Percentiles rank a stretch among this genome's conserved stretches.
These are phyloP conservation scores for Aspergillus novoparasiticus DNA, from an alignment of 2,329 filamentous ascomycete species.

Conservation along the genomic window DNA sequence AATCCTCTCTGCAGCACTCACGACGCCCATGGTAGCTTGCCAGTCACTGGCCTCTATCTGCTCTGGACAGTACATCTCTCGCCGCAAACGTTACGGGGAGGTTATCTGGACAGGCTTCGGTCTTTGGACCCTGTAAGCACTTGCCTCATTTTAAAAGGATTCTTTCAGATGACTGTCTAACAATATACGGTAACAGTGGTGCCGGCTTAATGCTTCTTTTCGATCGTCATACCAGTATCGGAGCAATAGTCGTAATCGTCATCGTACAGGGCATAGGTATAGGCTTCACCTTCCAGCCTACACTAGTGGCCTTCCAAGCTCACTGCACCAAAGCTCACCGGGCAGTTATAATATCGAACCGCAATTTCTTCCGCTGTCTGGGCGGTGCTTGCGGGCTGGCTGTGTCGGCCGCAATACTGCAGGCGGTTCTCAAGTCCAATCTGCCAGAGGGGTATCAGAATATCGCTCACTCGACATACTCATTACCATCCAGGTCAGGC, in stretches of 20 bases:
- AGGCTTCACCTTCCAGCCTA: conserved; percentile 57
- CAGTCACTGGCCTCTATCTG: conserved; percentile 45
- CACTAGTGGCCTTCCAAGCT: conserved; percentile 60
- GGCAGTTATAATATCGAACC: conserved; percentile 63
- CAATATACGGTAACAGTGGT: conserved; percentile 35
- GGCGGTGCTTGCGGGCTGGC: conserved; percentile 63
- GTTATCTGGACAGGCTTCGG: conserved; percentile 55
- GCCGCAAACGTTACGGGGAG: conserved; percentile 59
- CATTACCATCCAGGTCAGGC: conserved; percentile 30
- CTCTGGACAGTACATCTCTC: conserved; percentile 62
- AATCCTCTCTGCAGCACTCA: conserved; percentile 54
- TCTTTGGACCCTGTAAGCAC: conserved; percentile 50
- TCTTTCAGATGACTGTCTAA: background rate
- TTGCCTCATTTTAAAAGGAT: too few species aligned
- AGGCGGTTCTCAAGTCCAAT: conserved; percentile 40
- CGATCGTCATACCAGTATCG: conserved; percentile 47
- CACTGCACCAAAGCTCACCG: conserved; percentile 60
- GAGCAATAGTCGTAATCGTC: conserved; percentile 54
- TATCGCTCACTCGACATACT: conserved; percentile 45
- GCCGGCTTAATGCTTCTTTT: conserved; percentile 57
- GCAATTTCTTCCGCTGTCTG: conserved; percentile 64
- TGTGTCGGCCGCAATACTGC: conserved; percentile 57
- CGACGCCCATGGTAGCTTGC: conserved; percentile 52
- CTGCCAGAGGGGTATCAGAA: conserved; percentile 42
- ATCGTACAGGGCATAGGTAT: conserved; percentile 56